phyloP scores from a whole-genome alignment of 2,329 filamentous ascomycete genomes.

The Clonostachys rosea region DNA sequence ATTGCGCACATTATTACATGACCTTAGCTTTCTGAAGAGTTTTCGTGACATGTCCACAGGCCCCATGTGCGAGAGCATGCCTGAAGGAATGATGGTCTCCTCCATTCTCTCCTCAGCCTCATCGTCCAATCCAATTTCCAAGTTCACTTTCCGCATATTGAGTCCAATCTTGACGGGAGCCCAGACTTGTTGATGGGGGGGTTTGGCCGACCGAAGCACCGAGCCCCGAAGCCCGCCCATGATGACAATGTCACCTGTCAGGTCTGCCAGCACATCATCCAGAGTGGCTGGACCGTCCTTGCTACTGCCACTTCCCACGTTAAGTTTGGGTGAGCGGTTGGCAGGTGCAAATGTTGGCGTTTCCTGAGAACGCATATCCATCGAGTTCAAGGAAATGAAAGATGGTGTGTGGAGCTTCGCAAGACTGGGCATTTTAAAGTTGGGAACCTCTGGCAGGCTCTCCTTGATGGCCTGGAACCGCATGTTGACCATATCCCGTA shows the following conservation, averaged over 20 bases:
- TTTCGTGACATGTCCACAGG: conserved; percentile 85
- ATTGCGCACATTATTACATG: conserved; percentile 66
- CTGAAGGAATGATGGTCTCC: conserved; percentile 76
- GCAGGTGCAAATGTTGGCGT: background rate
- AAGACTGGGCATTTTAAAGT: conserved; percentile 65
- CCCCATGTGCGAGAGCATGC: conserved; percentile 88
- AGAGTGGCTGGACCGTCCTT: conserved; percentile 25
- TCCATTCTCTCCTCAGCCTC: conserved; percentile 83
- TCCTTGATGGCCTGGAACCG: conserved; percentile 87
- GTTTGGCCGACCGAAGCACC: conserved; percentile 76
- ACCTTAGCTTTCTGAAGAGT: conserved; percentile 72
- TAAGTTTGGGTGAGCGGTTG: conserved; percentile 2
- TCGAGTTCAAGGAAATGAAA: conserved; percentile 19
- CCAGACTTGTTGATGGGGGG: conserved; percentile 85
- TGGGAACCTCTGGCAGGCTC: conserved; percentile 75
- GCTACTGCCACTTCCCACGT: background rate
- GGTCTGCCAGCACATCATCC: conserved; percentile 55
- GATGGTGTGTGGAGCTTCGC: conserved; percentile 41
- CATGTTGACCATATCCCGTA: conserved; percentile 82
- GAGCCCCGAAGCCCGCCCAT: conserved; percentile 90
- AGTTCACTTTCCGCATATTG: conserved; percentile 85
- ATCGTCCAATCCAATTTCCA: conserved; percentile 77
- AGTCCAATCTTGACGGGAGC: conserved; percentile 89
- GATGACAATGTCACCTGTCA: conserved; percentile 82
- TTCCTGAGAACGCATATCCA: conserved; percentile 7